These are phyloP conservation scores for Eutypella sp. DNA, from an alignment of 2,329 filamentous ascomycete genomes.

Conservation along the genomic window DNA sequence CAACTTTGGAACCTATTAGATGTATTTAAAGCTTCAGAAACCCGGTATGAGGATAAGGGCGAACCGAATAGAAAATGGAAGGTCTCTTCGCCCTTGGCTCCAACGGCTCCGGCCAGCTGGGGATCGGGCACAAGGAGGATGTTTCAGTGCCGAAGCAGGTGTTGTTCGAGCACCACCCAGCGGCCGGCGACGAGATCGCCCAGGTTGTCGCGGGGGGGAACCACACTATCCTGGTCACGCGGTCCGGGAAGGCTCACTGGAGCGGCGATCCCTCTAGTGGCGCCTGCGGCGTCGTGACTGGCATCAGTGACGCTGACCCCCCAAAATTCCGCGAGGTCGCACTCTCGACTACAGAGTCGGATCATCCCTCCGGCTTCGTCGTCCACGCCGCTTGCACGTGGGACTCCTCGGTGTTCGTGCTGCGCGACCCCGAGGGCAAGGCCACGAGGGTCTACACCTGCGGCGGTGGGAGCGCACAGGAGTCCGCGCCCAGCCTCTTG, in stretches of 20 bases:
- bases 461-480: constrained; percentile 59
- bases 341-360: constrained; percentile 26
- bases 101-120: constrained; percentile 70
- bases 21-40: not conserved
- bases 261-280: constrained; percentile 56
- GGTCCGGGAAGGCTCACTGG: constrained; percentile 55
- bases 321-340: constrained; percentile 36
- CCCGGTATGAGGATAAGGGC: not conserved
- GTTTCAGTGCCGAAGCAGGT: constrained; percentile 61
- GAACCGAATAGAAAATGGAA: constrained; percentile 33
- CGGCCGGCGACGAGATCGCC: constrained; percentile 30
- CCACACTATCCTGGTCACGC: constrained; percentile 72
- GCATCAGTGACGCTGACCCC: constrained; percentile 15
- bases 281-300: constrained; percentile 44
- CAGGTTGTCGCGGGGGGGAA: constrained; percentile 68
- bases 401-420: constrained; percentile 65
- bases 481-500: constrained; percentile 35
- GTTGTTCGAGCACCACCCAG: constrained; percentile 44
- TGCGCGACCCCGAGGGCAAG: constrained; percentile 37
- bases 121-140: constrained; percentile 66
- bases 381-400: constrained; percentile 66
- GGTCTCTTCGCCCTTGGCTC: constrained; percentile 66
- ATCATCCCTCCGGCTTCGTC: constrained; percentile 14
- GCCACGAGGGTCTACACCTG: constrained; percentile 54
- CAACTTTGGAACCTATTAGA: too few species aligned